Evolutionary conservation across 2,329 filamentous ascomycete genomes (phyloP).

Genomic region (Fusarium nematophilum): DNA sequence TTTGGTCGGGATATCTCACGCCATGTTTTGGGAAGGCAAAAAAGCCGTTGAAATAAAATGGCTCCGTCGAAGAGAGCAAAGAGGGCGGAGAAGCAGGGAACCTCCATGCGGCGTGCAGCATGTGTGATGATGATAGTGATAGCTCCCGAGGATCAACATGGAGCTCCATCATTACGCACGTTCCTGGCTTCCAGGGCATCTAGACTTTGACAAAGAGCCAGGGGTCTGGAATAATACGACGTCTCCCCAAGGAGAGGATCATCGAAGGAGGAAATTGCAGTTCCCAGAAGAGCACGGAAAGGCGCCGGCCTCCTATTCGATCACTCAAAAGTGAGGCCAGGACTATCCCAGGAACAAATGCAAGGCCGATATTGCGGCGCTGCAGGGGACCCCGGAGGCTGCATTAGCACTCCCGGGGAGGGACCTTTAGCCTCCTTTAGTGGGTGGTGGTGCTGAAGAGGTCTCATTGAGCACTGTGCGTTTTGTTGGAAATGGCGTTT

Average conservation of each 20-base stretch:
- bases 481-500: constrained; percentile 2
- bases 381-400: constrained; percentile 22
- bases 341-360: constrained; percentile 26
- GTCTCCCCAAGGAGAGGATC: constrained; percentile 26
- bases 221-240: constrained; percentile 25
- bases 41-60: constrained; percentile 3
- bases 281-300: constrained; percentile 19
- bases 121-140: constrained; percentile 11
- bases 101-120: constrained; percentile 4
- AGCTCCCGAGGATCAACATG: constrained; percentile 26
- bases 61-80: neutral
- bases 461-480: neutral
- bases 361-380: constrained; percentile 34
- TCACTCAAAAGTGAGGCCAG: constrained; percentile 10
- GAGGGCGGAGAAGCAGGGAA: constrained; percentile 14
- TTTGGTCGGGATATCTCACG: constrained; percentile 6
- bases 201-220: constrained; percentile 1
- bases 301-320: constrained; percentile 33
- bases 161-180: constrained; percentile 20
- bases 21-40: constrained; percentile 1
- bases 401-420: constrained; percentile 41
- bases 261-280: constrained; percentile 42
- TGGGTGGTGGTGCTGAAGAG: constrained; percentile 8
- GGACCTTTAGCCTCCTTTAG: constrained; percentile 24
- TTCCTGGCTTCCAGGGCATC: constrained; percentile 2